These are phyloP conservation scores for Stentor roeselii DNA, from an alignment of 73 alveolate genomes.

Conservation along the genomic window DNA sequence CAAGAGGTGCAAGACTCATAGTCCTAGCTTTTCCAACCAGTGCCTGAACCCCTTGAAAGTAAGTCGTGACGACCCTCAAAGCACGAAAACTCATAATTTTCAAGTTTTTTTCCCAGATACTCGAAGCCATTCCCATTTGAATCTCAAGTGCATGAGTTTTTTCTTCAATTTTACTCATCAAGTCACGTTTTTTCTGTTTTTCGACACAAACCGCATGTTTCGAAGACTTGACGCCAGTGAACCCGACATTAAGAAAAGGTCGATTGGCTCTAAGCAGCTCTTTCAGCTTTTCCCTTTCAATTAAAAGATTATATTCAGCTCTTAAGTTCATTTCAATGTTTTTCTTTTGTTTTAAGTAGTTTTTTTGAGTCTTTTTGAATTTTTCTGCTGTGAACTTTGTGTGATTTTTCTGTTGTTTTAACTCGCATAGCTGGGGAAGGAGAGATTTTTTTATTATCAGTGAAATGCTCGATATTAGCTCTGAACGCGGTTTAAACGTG, in stretches of 20 bases:
- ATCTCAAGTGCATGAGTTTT: not conserved
- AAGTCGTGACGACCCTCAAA: not conserved
- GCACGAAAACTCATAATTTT: not conserved
- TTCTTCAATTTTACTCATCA: not conserved
- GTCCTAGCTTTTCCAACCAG: not conserved
- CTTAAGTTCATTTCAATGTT: not conserved
- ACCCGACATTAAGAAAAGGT: not conserved
- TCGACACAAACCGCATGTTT: not conserved
- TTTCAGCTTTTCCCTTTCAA: not conserved
- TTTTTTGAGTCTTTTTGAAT: not conserved
- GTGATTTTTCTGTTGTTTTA: not conserved
- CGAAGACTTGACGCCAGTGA: conserved; percentile 1
- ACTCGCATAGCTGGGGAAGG: no score
- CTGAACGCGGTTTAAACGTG: no score
- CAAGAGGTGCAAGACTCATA: not conserved
- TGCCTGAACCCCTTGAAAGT: not conserved
- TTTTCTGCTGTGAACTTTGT: not conserved
- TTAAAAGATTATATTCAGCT: not conserved
- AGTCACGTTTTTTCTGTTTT: not conserved
- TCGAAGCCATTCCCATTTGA: not conserved
- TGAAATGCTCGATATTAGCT: no score
- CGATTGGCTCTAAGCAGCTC: not conserved
- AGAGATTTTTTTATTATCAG: no score
- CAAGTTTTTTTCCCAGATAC: not conserved
- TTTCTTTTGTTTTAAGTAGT: not conserved